Evolutionary conservation across 2,329 filamentous ascomycete genomes (phyloP).

Genomic region (Bipolaris oryzae): DNA sequence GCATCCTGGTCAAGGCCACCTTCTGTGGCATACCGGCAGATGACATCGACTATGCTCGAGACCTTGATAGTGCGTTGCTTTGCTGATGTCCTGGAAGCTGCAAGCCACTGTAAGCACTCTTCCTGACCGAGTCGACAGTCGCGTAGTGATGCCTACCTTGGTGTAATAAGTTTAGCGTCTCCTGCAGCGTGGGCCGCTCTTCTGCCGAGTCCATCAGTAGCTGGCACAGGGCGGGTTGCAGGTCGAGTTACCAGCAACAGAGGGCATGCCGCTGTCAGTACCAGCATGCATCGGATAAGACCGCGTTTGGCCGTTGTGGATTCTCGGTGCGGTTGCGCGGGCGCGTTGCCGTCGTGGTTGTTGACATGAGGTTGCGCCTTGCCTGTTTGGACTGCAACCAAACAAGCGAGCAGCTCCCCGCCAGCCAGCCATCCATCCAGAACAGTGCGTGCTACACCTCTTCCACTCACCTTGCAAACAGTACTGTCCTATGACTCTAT

Average conservation of each 20-base stretch:
- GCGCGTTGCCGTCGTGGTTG: slow-evolving; percentile 35
- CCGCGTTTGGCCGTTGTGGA: slow-evolving; percentile 31
- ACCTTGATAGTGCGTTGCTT: slow-evolving; percentile 70
- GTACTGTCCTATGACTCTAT: slow-evolving; percentile 14
- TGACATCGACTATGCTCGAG: slow-evolving; percentile 66
- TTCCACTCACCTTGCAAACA: slow-evolving; percentile 5
- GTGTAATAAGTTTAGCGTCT: slow-evolving; percentile 46
- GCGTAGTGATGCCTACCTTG: slow-evolving; percentile 37
- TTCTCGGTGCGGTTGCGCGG: slow-evolving; percentile 10
- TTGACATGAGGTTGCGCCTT: slow-evolving; percentile 38
- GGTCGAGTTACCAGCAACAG: slow-evolving; percentile 34
- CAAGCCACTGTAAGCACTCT: slow-evolving; percentile 29
- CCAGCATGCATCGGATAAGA: slow-evolving; percentile 30
- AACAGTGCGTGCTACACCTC: slow-evolving; percentile 8
- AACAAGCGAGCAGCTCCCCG: slow-evolving; percentile 30
- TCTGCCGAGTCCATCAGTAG: slow-evolving; percentile 38
- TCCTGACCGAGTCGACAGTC: slow-evolving; percentile 16
- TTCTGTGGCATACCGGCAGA: slow-evolving; percentile 69
- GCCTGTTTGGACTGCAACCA: slow-evolving; percentile 22
- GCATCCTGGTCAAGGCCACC: slow-evolving; percentile 67
- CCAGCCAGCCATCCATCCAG: slow-evolving; percentile 5
- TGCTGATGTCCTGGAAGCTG: slow-evolving; percentile 56
- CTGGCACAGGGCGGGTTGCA: slow-evolving; percentile 6
- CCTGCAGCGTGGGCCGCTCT: slow-evolving; percentile 38
- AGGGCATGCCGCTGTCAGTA: slow-evolving; percentile 39